Evolutionary conservation across 345 rosid species (phyloP).

Genomic region (Trapa incisa): DNA sequence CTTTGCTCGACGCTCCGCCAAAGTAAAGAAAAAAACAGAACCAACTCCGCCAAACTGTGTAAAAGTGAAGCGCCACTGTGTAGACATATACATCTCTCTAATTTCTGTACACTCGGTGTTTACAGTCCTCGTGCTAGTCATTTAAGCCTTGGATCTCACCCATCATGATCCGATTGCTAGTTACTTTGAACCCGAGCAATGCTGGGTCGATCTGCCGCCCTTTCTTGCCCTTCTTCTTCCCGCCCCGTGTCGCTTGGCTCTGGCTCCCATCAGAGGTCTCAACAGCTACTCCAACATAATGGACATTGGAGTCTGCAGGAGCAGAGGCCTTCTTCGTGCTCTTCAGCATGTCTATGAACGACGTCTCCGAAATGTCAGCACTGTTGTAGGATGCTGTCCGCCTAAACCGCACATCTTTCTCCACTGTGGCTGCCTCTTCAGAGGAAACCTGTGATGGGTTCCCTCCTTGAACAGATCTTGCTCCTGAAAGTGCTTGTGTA

Average conservation of each 20-base stretch:
- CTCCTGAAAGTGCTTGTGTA: constrained; percentile 14
- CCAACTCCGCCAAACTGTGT: not conserved
- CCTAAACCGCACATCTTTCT: constrained; percentile 33
- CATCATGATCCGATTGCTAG: no score
- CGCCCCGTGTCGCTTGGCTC: constrained; percentile 17
- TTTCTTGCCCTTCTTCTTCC: constrained; percentile 37
- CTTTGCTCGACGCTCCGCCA: not conserved
- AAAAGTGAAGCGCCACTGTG: no score
- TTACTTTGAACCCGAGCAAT: no score
- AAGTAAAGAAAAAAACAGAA: no score
- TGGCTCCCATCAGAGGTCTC: constrained; percentile 18
- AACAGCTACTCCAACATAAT: constrained; percentile 5
- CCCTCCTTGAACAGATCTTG: constrained; percentile 15
- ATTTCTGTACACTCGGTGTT: no score
- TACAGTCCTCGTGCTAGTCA: no score
- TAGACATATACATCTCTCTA: no score
- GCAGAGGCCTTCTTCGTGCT: constrained; percentile 28
- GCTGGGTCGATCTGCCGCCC: no score
- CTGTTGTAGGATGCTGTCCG: constrained; percentile 36
- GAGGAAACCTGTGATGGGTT: constrained; percentile 9
- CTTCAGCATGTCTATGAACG: constrained; percentile 72
- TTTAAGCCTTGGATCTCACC: no score
- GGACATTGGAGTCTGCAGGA: constrained; percentile 4
- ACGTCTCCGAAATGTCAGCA: constrained; percentile 42
- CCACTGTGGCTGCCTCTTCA: constrained; percentile 20